Evolutionary conservation across 164 flowering plant genomes (phyloP), one percentile per base, ranked within the genome.

Genomic region (Cinnamomum micranthum): DNA sequence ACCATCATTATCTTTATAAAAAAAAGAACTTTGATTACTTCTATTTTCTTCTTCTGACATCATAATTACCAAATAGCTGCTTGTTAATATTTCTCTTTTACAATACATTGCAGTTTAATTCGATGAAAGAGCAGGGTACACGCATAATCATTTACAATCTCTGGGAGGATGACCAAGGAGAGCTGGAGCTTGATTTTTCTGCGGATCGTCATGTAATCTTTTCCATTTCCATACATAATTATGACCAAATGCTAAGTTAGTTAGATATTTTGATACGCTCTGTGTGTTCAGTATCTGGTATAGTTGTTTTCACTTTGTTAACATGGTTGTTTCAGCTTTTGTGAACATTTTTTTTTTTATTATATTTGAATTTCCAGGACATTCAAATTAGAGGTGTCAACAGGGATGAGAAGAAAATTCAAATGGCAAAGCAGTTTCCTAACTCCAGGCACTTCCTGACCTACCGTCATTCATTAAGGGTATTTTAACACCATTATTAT

Each of bases 331-430:
- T 68, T 5, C n/a, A 31, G 5, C 4, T 23, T 68, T 20, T 3
- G 28, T 13, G 20, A 67, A 28, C 15, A 33, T 14, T 13, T 70
- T 31, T 6, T 1, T 27, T 63, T 51, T 6, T 50, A 60, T 41
- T 50, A 41, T 41, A 47, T 77, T 72, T 77, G 28, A 67, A 68
- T 24, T 75, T 65, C 65, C 86, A 95, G 99, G 99, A 96, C 75
- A 96, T 96, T 79, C 98, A 91, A 84, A 85, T 96, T 68, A 82
- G 98, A 86, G 99, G 99, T 10, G 98, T 90, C 75, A 91, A 94
- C 75, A 86, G 98, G 70, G 97, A 91, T 71, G 95, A 91, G 80
- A 93, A 87, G 82, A 89, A 86, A 81, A 94, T 96, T 73, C 79
- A 88, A 76, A 96, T 91, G 98, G 93, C 98, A 63, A 75, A 80